Evolutionary conservation across 352 stramenopile species (phyloP), one percentile per base, ranked within the genome.

Genomic region (Globisporangium iwayamae): DNA sequence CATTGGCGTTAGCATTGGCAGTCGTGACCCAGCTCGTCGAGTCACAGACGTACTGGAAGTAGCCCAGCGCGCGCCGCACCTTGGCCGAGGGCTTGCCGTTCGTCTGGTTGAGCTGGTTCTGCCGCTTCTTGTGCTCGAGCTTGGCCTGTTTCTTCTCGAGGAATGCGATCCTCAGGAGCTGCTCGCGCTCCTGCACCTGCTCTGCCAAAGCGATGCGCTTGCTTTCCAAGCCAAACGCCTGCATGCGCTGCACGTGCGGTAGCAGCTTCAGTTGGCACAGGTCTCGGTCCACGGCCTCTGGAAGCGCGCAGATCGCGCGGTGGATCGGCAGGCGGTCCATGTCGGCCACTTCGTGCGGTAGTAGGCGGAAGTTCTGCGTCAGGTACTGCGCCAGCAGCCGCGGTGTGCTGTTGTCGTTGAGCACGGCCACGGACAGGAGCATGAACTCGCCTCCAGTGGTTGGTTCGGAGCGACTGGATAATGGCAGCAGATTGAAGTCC

Each of bases 291-390:
- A 92, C 74, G 0, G 69, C 50, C 13, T 13, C 22, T 0, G 85
- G 83, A 4, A 91, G 62, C 3, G 34, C 6, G 41, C 38, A 57
- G 22, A 69, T 30, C 47, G 62, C 51, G 46, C 43, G 22, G 59
- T 78, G 55, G 69, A 82, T 61, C 2, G 51, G n/a, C 34, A 83
- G 41, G n/a, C 64, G 65, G 55, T 80, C 73, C n/a, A 52, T 54
- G 14, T 25, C 28, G 25, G 58, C 41, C n/a, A 72, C 56, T 10
- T 73, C 70, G 20, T 78, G 72, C 18, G 48, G 43, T 9, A 63
- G 28, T 45, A 90, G 71, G 60, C 74, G 70, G 56, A 92, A 92
- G 50, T 94, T 94, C 43, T 92, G 81, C 59, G 79, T 66, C 32
- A 94, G 60, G 51, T 91, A 92, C 55, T 91, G 79, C 7, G 68